phyloP scores from a whole-genome alignment of 345 rosid species.

The Sonneratia alba region DNA sequence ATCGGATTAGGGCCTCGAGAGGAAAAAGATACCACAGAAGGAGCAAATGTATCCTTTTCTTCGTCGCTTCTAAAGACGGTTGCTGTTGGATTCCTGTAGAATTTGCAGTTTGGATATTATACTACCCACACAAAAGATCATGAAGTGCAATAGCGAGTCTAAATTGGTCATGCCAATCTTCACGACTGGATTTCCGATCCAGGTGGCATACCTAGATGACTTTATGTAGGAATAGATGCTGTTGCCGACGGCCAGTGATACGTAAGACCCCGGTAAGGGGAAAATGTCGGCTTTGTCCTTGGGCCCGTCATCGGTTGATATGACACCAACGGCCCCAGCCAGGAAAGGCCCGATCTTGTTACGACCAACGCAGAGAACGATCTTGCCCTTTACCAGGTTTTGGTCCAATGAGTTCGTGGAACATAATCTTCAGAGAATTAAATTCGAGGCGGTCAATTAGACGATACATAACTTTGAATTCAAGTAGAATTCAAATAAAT shows the following conservation, averaged over 20 bases:
- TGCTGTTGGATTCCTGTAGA: conserved; percentile 20
- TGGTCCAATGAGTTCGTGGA: conserved; percentile 5
- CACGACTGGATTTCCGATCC: neutral
- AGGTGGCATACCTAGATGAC: conserved; percentile 12
- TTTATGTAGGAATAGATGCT: conserved; percentile 16
- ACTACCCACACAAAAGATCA: neutral
- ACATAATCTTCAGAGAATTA: conserved; percentile 8
- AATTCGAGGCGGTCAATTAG: neutral
- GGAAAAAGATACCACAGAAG: conserved; percentile 21
- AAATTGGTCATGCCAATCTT: neutral
- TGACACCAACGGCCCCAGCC: conserved; percentile 26
- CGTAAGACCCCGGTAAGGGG: conserved; percentile 21
- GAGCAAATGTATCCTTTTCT: conserved; percentile 15
- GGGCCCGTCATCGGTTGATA: conserved; percentile 4
- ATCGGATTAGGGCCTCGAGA: conserved; percentile 30
- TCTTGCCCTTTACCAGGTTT: conserved; percentile 24
- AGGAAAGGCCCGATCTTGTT: neutral
- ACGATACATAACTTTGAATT: neutral
- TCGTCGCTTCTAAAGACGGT: conserved; percentile 19
- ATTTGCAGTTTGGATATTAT: neutral
- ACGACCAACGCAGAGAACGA: conserved; percentile 21
- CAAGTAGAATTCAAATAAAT: too few relatives aligned
- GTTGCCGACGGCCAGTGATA: conserved; percentile 7
- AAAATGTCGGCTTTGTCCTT: conserved; percentile 11
- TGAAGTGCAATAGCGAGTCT: neutral